Conservation (phyloP, 2,329 filamentous ascomycete species). For the Alternaria rosae region DNA sequence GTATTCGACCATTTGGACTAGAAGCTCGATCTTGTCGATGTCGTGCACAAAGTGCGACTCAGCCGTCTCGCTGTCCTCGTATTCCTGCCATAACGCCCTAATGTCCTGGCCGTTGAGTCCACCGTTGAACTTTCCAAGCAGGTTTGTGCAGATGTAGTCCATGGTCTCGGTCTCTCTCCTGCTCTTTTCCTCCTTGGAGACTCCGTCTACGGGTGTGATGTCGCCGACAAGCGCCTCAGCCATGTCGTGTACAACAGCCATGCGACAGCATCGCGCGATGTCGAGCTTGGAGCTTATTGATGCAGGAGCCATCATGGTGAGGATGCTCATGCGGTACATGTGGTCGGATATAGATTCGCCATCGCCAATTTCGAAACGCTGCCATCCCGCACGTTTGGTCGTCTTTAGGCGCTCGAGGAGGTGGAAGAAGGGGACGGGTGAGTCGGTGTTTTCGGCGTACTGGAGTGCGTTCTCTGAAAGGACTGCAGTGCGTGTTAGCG, state of each 20-base stretch:
- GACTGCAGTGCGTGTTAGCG: constrained; percentile 54
- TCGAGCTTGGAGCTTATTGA: constrained; percentile 76
- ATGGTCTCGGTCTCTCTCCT: constrained; percentile 87
- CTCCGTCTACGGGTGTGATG: constrained; percentile 90
- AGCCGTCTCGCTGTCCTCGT: constrained; percentile 83
- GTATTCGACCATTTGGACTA: constrained; percentile 97
- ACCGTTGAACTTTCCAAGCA: constrained; percentile 79
- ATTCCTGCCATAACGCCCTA: constrained; percentile 87
- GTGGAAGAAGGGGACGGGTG: constrained; percentile 92
- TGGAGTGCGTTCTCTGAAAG: constrained; percentile 68
- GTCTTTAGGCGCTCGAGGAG: constrained; percentile 93
- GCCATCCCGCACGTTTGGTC: constrained; percentile 95
- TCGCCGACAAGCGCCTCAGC: constrained; percentile 94
- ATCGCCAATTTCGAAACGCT: constrained; percentile 76
- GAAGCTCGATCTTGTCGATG: constrained; percentile 93
- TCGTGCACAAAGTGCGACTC: constrained; percentile 95
- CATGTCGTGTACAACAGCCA: constrained; percentile 98
- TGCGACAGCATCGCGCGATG: constrained; percentile 84
- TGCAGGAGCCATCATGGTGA: constrained; percentile 88
- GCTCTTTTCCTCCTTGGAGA: constrained; percentile 87
- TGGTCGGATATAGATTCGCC: constrained; percentile 96
- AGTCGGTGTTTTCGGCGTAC: constrained; percentile 67
- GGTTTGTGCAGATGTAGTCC: constrained; percentile 79
- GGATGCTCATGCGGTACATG: constrained; percentile 99
- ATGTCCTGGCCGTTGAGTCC: constrained; percentile 75